Evolutionary conservation across 768 basidiomycete genomes (phyloP).

Genomic region (Russula abietina): DNA sequence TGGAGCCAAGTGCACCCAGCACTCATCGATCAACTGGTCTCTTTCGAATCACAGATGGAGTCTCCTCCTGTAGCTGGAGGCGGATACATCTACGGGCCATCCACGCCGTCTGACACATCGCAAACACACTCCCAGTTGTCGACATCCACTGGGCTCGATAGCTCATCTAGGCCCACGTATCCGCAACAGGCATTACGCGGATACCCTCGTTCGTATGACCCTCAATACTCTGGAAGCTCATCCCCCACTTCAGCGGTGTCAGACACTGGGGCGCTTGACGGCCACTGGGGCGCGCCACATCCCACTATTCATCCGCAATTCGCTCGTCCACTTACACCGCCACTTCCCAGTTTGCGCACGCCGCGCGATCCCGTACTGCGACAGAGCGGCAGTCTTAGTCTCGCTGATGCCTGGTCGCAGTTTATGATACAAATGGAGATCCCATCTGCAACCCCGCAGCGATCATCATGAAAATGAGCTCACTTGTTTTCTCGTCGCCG

Average conservation of each 20-base stretch:
- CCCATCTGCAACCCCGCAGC: not conserved
- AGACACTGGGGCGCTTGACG: not conserved
- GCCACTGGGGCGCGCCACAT: constrained; percentile 10
- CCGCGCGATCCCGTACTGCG: constrained; percentile 15
- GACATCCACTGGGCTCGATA: not conserved
- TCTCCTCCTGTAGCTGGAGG: constrained; percentile 15
- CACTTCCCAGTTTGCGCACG: not conserved
- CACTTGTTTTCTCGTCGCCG: not conserved
- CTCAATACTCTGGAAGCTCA: not conserved
- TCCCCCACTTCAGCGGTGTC: not conserved
- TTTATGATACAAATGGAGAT: constrained; percentile 19
- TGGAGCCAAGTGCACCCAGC: constrained; percentile 30
- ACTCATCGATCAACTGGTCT: constrained; percentile 31
- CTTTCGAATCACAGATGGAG: constrained; percentile 31
- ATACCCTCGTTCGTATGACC: not conserved
- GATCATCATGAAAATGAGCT: not conserved
- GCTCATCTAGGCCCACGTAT: not conserved
- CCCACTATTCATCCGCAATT: not conserved
- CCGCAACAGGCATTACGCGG: not conserved
- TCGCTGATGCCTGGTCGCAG: constrained; percentile 20
- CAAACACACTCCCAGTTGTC: not conserved
- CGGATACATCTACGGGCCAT: constrained; percentile 12
- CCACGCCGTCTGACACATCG: not conserved
- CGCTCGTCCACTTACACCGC: not conserved
- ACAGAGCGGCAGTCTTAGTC: constrained; percentile 21